phyloP scores from a whole-genome alignment of 148 eudicot genomes.

The Persicaria tinctoria region DNA sequence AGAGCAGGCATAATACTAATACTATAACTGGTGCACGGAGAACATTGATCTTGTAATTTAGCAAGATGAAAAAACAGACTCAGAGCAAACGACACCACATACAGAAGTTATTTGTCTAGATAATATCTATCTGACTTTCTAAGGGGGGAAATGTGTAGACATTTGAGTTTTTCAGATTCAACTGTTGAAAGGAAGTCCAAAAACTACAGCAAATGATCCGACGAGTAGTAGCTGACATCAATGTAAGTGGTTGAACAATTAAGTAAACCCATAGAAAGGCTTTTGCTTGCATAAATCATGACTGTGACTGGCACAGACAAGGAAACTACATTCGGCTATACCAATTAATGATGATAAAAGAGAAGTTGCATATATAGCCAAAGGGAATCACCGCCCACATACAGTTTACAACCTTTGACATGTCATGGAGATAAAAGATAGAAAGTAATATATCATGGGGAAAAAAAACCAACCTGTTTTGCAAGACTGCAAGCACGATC shows the following conservation, averaged over 20 bases:
- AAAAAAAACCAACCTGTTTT: conserved; percentile 28
- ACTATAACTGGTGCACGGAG: background rate
- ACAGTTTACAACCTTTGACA: background rate
- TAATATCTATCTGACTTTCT: no score
- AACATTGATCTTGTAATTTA: background rate
- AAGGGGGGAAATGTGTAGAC: background rate
- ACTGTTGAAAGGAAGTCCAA: background rate
- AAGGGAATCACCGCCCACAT: background rate
- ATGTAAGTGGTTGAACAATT: background rate
- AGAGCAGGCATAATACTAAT: background rate
- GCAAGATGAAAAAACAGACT: background rate
- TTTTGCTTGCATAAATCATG: background rate
- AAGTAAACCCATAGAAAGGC: background rate
- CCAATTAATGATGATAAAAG: background rate
- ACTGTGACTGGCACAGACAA: background rate
- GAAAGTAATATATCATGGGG: background rate
- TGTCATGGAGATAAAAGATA: background rate
- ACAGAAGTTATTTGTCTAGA: no score
- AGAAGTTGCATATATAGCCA: background rate
- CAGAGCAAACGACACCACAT: no score
- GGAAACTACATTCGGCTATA: background rate
- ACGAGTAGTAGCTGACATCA: background rate
- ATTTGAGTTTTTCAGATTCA: background rate
- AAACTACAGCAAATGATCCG: background rate
- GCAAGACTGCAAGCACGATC: conserved; percentile 43